These are phyloP conservation scores for Rutstroemia sp. DNA, from an alignment of 2,329 filamentous ascomycete species.

Conservation along the genomic window DNA sequence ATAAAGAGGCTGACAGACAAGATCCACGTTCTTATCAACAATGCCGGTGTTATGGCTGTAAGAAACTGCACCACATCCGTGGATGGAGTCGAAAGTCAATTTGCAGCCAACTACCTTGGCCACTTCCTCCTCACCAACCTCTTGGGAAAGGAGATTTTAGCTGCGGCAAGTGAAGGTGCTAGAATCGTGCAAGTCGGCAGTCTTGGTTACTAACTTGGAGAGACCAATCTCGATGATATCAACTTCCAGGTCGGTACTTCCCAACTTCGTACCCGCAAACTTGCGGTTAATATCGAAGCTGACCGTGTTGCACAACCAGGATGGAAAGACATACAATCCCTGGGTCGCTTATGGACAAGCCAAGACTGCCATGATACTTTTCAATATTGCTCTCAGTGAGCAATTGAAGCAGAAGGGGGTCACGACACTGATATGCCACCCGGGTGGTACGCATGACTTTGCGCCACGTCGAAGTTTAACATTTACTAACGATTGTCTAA, in stretches of 20 bases:
- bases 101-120: slow-evolving; percentile 18
- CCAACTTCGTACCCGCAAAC: not conserved
- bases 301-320: slow-evolving; percentile 2
- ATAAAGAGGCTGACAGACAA: slow-evolving; percentile 28
- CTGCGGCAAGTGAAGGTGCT: not conserved
- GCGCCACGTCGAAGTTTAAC: not conserved
- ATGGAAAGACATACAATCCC: slow-evolving; percentile 28
- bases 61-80: slow-evolving; percentile 2
- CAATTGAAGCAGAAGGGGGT: not conserved
- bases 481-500: not conserved
- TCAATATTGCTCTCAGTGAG: slow-evolving; percentile 10
- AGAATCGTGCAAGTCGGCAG: slow-evolving; percentile 24
- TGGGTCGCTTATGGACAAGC: slow-evolving; percentile 32
- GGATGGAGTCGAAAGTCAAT: slow-evolving; percentile 18
- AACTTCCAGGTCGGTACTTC: not conserved
- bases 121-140: slow-evolving; percentile 20
- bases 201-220: slow-evolving; percentile 30
- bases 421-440: not conserved
- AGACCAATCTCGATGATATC: slow-evolving; percentile 30
- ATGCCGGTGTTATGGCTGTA: slow-evolving; percentile 16
- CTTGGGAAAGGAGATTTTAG: slow-evolving; percentile 9
- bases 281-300: not conserved
- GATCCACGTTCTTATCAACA: slow-evolving; percentile 34
- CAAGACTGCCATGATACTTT: slow-evolving; percentile 33
- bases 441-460: not conserved